phyloP scores from a whole-genome alignment of 306 rosid genomes.

The Dryas drummondii region DNA sequence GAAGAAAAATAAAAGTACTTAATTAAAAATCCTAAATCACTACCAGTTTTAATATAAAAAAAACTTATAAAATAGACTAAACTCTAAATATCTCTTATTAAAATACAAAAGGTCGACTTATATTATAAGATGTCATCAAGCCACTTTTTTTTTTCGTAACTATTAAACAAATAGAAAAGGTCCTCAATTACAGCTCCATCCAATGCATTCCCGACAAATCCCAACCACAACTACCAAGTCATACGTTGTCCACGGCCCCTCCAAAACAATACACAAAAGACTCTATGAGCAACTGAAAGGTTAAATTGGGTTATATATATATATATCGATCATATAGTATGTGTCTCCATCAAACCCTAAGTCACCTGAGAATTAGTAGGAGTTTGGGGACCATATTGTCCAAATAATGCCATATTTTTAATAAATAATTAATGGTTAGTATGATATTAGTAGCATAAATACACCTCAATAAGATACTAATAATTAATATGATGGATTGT shows the following conservation, averaged over 20 bases:
- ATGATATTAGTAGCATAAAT: background rate
- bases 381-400: background rate
- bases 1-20: too few species aligned
- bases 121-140: background rate
- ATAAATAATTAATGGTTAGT: background rate
- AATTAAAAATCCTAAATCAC: too few species aligned
- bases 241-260: slow-evolving; percentile 5
- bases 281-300: slow-evolving; percentile 44
- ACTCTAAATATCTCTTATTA: too few species aligned
- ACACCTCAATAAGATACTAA: background rate
- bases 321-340: background rate
- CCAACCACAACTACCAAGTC: slow-evolving; percentile 17
- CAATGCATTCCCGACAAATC: background rate
- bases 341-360: slow-evolving; percentile 2
- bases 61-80: too few species aligned
- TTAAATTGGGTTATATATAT: background rate
- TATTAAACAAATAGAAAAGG: background rate
- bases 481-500: background rate
- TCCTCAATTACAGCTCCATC: background rate
- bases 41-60: too few species aligned
- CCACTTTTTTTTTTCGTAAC: background rate
- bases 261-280: slow-evolving; percentile 10
- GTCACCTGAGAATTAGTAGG: background rate
- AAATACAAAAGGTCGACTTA: background rate
- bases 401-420: background rate